Conservation (phyloP, 768 basidiomycete genomes). For the Gautieria morchelliformis region DNA sequence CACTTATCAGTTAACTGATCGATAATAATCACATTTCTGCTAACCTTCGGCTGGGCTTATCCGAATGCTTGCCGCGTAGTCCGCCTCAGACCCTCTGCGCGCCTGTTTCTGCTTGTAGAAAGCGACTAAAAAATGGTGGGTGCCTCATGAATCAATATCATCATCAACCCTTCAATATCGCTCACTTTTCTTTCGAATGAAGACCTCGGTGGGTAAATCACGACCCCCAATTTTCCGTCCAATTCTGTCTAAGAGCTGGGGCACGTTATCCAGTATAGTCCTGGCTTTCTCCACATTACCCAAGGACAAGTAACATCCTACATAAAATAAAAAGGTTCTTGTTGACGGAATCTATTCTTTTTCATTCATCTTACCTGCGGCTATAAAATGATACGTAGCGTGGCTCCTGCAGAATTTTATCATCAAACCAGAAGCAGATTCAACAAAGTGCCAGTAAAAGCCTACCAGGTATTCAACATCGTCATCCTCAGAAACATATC, state of each 20-base stretch:
- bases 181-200: conserved; percentile 69
- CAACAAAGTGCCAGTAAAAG: background rate
- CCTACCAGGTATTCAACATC: conserved; percentile 61
- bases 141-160: background rate
- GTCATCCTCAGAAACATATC: conserved; percentile 56
- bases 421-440: background rate
- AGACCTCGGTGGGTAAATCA: conserved; percentile 64
- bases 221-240: conserved; percentile 52
- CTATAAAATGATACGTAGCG: conserved; percentile 69
- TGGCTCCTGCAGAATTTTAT: conserved; percentile 45
- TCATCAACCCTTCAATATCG: conserved; percentile 2
- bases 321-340: background rate
- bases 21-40: conserved; percentile 6
- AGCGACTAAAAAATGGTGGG: conserved; percentile 35
- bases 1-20: background rate
- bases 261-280: conserved; percentile 51
- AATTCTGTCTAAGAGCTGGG: conserved; percentile 40
- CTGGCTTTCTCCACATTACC: conserved; percentile 51
- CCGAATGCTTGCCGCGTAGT: conserved; percentile 45
- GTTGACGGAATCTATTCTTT: background rate
- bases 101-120: conserved; percentile 67
- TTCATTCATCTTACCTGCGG: conserved; percentile 38
- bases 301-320: conserved; percentile 55
- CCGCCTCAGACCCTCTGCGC: conserved; percentile 38
- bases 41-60: conserved; percentile 66